phyloP scores from a whole-genome alignment of 1,139 yeast species.

The Torulaspora pretoriensis region DNA sequence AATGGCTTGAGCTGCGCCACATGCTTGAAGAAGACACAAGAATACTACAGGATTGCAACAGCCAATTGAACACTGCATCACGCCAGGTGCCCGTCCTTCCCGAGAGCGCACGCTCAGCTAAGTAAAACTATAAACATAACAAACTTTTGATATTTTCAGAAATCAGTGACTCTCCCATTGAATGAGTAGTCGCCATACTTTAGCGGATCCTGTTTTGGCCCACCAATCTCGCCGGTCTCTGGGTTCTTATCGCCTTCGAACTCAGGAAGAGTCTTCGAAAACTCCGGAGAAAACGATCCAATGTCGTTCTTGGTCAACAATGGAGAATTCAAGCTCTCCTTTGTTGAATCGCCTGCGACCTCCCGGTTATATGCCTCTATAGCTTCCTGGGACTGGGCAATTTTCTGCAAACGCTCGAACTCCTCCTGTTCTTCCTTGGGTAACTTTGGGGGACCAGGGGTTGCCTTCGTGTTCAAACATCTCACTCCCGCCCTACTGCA shows the following conservation, averaged over 20 bases:
- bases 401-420: constrained; percentile 76
- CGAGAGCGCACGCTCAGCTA: constrained; percentile 1
- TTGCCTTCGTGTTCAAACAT: constrained; percentile 22
- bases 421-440: constrained; percentile 89
- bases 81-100: constrained; percentile 17
- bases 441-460: constrained; percentile 79
- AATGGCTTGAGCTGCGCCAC: constrained; percentile 28
- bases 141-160: constrained; percentile 39
- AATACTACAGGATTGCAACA: constrained; percentile 27
- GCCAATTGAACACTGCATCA: constrained; percentile 17
- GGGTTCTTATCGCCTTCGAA: constrained; percentile 96
- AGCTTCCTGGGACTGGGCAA: constrained; percentile 77
- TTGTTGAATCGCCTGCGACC: constrained; percentile 39
- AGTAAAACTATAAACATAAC: constrained; percentile 1
- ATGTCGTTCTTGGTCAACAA: constrained; percentile 51
- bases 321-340: constrained; percentile 39
- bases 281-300: constrained; percentile 65
- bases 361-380: constrained; percentile 68
- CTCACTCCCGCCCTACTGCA: constrained; percentile 1
- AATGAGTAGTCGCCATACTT: constrained; percentile 92
- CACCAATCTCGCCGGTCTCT: constrained; percentile 89
- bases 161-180: constrained; percentile 95
- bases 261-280: constrained; percentile 79
- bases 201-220: constrained; percentile 98
- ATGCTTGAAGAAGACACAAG: constrained; percentile 26